Evolutionary conservation across 2,329 filamentous ascomycete genomes (phyloP), one percentile per base, ranked within the genome.

Genomic region (Herpotrichia juniperi): DNA sequence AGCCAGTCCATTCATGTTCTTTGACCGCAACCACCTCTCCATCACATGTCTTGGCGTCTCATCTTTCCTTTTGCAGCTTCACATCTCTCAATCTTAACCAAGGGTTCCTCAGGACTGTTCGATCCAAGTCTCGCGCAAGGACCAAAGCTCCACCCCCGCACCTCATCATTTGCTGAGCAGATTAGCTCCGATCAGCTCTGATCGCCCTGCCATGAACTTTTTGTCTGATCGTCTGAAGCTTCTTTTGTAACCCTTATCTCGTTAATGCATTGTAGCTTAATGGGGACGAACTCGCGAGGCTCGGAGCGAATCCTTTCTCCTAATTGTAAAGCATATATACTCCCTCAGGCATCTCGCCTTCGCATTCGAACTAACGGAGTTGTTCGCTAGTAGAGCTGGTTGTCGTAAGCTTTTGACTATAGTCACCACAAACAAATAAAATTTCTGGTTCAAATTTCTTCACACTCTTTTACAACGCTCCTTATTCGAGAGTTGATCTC

Each of bases 401-500:
- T 37, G 34, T 19, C 34, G 34, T 37, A 37, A 17, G 34, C 34
- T 19, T 37, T 17, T 37, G 6, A 37, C 34, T 19, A 37, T 37
- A 17, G 34, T 37, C 34, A 37, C 8, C 16, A 37, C 34, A 37
- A 37, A 37, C 34, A 37, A 37, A 19, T 37, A 37, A 37, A 32
- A 37, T 37, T 8, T 19, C 16, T 21, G 25, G 47, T 47, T n/a
- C 48, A 31, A 26, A 42, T 51, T 42, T 42, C 26, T 28, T 28
- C 52, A 49, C 50, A 44, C 49, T 49, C 49, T 55, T 54, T 53
- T 48, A 30, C 12, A 24, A n/a, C 43, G 32, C 17, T 48, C 24
- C 31, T 44, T 43, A 30, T 42, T 30, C 19, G 39, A 50, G 57
- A 58, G 54, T 56, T 56, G 59, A 54, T 47, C 57, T 60, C 57